Percentiles rank a stretch among this genome's conserved stretches.
Evolutionary conservation across 345 rosid genomes (phyloP).

Genomic region (Citrus inodora): DNA sequence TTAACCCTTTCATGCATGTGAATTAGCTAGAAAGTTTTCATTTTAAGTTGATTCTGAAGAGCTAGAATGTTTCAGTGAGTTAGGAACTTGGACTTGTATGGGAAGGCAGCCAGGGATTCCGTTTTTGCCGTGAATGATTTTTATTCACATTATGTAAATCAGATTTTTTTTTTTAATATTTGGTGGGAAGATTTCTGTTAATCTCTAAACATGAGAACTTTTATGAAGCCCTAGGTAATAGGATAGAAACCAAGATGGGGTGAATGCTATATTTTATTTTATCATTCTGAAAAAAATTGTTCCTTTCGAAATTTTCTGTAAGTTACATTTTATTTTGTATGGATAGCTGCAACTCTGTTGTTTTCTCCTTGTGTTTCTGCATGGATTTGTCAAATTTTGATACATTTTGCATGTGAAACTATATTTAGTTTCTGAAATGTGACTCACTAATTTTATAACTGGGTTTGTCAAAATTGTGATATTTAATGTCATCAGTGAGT

Average conservation of each 20-base stretch:
- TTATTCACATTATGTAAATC: not conserved
- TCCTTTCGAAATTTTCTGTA: not conserved
- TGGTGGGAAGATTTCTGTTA: not conserved
- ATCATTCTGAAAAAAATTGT: not conserved
- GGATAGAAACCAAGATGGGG: not conserved
- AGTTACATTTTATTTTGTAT: not conserved
- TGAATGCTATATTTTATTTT: not conserved
- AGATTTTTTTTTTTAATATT: not conserved
- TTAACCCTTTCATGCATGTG: not conserved
- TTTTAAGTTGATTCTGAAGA: not conserved
- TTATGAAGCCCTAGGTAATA: not conserved
- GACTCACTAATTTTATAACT: not conserved
- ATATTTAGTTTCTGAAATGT: not conserved
- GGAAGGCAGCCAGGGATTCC: not conserved
- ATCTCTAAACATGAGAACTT: not conserved
- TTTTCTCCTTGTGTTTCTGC: not conserved
- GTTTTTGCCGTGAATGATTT: not conserved
- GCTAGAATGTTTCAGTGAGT: not conserved
- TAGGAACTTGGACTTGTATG: not conserved
- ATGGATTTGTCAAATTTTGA: not conserved
- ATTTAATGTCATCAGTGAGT: not conserved
- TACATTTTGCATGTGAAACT: not conserved
- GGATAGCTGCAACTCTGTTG: not conserved
- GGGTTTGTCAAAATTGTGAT: not conserved
- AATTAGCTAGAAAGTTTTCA: not conserved